Evolutionary conservation across 306 rosid species (phyloP), one percentile per base, ranked within the genome.

Genomic region (Ormosia emarginata): DNA sequence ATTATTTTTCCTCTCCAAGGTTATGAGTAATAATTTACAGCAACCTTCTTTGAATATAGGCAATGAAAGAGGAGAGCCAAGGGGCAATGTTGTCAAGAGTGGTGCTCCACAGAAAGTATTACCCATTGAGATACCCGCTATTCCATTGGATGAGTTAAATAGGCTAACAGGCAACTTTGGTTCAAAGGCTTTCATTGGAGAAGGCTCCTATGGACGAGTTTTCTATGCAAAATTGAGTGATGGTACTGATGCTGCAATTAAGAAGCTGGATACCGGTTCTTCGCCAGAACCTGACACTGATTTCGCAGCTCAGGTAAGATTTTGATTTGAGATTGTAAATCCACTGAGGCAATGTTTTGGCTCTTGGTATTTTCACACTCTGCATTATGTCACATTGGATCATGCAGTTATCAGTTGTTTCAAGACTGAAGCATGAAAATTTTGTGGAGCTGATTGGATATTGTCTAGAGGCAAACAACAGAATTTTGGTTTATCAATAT

Each of bases 151-250:
- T 67, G 99, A 93, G 86, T 86, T 95, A 79, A 89, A 90, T 78
- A 90, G 96, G 78, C 74, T 85, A 52, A 95, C 99, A 24, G 75
- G 86, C 24, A 90, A 92, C 79, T 95, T 93, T 17, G 99, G 99
- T 41, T 5, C 87, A 12, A 89, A 90, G 79, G 89, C 97, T 53
- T 92, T 92, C 72, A 95, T 95, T 44, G 99, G 99, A 2, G 99
- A 95, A 90, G 99, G 99, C 78, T 95, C 99, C 33, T 95, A 95
- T 57, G 99, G 99, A 63, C 77, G 97, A 41, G 99, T 93, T 80
- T 95, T 78, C 88, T 84, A 58, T 30, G 96, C 96, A 14, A 93
- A 90, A 66, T 59, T 95, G 67, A 90, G 85, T 57, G 39, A 64
- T 75, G 97, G 92, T 46, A 85, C 68, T 81, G 85, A 84, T 72